phyloP scores from a whole-genome alignment of 768 basidiomycete genomes.

The Terana coerulea region DNA sequence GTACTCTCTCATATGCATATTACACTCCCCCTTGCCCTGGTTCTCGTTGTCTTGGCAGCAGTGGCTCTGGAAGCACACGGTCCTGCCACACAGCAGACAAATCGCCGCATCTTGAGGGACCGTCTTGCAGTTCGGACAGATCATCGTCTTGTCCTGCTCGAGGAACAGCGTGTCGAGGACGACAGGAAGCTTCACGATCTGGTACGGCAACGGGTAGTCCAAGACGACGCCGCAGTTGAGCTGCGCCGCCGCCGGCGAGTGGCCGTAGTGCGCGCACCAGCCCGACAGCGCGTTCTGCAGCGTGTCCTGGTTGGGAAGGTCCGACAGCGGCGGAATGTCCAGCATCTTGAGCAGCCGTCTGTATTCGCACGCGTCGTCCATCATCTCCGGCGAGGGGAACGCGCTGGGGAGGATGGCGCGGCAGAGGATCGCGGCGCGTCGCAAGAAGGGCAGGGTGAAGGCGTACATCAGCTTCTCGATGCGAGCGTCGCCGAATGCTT shows the following conservation, averaged over 20 bases:
- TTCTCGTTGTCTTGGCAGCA: slow-evolving; percentile 80
- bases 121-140: slow-evolving; percentile 72
- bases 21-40: slow-evolving; percentile 81
- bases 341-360: slow-evolving; percentile 69
- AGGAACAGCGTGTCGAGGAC: slow-evolving; percentile 82
- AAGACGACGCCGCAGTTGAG: slow-evolving; percentile 75
- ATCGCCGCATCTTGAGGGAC: slow-evolving; percentile 85
- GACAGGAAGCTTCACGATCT: slow-evolving; percentile 74
- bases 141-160: slow-evolving; percentile 66
- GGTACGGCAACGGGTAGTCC: slow-evolving; percentile 82
- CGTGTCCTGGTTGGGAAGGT: slow-evolving; percentile 79
- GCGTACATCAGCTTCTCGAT: slow-evolving; percentile 85
- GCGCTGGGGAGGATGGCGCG: slow-evolving; percentile 66
- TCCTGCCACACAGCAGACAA: slow-evolving; percentile 85
- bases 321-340: slow-evolving; percentile 74
- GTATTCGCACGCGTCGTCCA: slow-evolving; percentile 64
- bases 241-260: slow-evolving; percentile 74
- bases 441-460: slow-evolving; percentile 89
- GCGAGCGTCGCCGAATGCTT: slow-evolving; percentile 76
- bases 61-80: slow-evolving; percentile 86
- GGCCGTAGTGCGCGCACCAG: slow-evolving; percentile 88
- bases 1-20: slow-evolving; percentile 91
- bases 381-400: slow-evolving; percentile 49
- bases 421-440: slow-evolving; percentile 81
- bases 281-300: slow-evolving; percentile 85